A percentile compares a stretch with the other conserved stretches of the same genome.
Conservation (phyloP, 257 asterid genomes). For the Solanum pinnatisectum region DNA sequence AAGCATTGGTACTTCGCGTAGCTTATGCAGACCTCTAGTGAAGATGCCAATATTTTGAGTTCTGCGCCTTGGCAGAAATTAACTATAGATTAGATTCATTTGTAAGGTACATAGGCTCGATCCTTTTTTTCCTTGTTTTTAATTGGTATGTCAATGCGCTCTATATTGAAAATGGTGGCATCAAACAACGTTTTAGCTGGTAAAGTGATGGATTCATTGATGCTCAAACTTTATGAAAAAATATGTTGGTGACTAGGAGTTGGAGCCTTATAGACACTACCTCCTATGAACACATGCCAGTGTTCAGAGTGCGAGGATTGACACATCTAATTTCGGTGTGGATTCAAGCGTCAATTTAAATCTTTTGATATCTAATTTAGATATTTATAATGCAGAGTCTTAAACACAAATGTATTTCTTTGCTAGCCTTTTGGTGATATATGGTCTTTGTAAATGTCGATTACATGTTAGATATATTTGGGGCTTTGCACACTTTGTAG, state of each 20-base stretch:
- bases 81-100: background rate
- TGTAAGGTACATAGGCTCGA: background rate
- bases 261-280: background rate
- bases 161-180: background rate
- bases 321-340: background rate
- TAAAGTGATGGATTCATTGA: background rate
- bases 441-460: background rate
- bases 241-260: background rate
- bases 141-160: background rate
- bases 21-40: background rate
- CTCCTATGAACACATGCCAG: background rate
- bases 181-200: background rate
- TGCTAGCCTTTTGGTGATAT: background rate
- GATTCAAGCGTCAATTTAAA: background rate
- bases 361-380: background rate
- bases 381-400: background rate
- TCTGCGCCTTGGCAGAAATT: background rate
- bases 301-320: background rate
- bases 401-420: background rate
- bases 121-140: background rate
- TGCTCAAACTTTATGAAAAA: background rate
- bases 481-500: background rate
- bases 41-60: background rate
- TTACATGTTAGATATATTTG: background rate
- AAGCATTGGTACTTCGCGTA: background rate